Evolutionary conservation across 805 yeast genomes (phyloP), one percentile per base, ranked within the genome.

Genomic region (Kluyveromyces starmeri): DNA sequence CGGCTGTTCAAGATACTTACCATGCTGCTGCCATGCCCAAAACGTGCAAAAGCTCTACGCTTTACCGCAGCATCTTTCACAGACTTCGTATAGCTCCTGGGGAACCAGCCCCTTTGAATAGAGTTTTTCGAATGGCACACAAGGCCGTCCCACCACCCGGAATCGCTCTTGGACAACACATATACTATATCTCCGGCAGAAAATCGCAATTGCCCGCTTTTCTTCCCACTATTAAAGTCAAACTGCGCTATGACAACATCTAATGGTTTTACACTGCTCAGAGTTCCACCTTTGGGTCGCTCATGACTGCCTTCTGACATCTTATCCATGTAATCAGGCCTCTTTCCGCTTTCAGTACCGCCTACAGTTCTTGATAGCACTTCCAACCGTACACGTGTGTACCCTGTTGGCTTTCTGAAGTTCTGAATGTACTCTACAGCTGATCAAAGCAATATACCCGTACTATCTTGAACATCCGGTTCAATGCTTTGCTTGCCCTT

Each of bases 101-200:
- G 94, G 61, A 85, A 83, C 95, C 95, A 85, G 46, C 95, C 95
- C 50, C 94, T 67, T 25, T 52, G 48, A 5, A 69, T 54, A 4
- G 63, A 56, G 43, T 41, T 39, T 47, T 36, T 38, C 47, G 32
- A 23, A 13, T 46, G 44, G 4, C 46, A 27, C 1, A 63, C 44
- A 12, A 79, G 65, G 8, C 95, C 95, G 54, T 85, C 95, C 92
- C 94, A 83, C 95, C 95, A 85, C 2, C 85, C 83, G 2, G 74
- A 54, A 25, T 69, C 71, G 11, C 73, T 64, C 40, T 79, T 80
- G 11, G 68, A 53, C n/a, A 83, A 51, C 10, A 85, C 92, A 45
- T 78, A 71, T 1, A 85, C 61, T 3, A 80, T 67, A 43, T 82
- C 94, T 13, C 86, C 89, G 44, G 40, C 32, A 51, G 23, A 11